phyloP scores from a whole-genome alignment of 2,329 filamentous ascomycete genomes.

The Thelonectria blattea region DNA sequence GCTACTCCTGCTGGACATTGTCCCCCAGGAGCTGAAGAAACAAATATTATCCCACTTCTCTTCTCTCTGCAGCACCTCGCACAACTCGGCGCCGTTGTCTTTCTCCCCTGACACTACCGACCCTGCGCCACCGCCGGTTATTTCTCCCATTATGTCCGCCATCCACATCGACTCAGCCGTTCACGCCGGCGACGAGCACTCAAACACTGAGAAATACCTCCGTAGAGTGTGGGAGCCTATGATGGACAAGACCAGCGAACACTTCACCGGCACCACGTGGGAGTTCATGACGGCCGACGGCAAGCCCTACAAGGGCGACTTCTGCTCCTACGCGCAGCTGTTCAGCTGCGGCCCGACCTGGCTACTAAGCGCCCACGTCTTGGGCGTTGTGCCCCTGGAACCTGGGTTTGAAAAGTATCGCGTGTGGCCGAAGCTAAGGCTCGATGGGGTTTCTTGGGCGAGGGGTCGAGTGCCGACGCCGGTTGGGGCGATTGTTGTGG shows the following conservation, averaged over 20 bases:
- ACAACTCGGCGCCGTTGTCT: constrained; percentile 8
- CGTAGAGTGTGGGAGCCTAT: constrained; percentile 5
- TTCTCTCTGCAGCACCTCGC: constrained; percentile 1
- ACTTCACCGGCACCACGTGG: constrained; percentile 8
- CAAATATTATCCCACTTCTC: neutral
- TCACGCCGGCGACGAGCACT: neutral
- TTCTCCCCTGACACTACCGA: constrained; percentile 2
- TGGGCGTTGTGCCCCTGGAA: constrained; percentile 4
- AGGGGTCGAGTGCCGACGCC: constrained; percentile 3
- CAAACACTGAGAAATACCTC: neutral
- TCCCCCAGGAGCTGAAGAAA: neutral
- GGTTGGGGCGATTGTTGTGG: neutral
- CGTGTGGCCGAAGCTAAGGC: constrained; percentile 4
- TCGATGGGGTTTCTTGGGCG: neutral
- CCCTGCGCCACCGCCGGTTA: neutral
- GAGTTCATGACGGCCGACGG: constrained; percentile 9
- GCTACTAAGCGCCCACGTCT: constrained; percentile 1
- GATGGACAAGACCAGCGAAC: constrained; percentile 6
- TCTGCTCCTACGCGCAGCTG: constrained; percentile 6
- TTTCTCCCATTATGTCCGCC: constrained; percentile 12
- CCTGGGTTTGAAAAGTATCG: neutral
- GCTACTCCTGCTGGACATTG: neutral
- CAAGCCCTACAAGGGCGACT: constrained; percentile 7
- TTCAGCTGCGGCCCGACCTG: constrained; percentile 7
- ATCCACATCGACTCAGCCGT: constrained; percentile 2